Evolutionary conservation across 192 early-diverging fungal species (phyloP), one percentile per base, ranked within the genome.

Genomic region (Rhizophlyctis rosea): DNA sequence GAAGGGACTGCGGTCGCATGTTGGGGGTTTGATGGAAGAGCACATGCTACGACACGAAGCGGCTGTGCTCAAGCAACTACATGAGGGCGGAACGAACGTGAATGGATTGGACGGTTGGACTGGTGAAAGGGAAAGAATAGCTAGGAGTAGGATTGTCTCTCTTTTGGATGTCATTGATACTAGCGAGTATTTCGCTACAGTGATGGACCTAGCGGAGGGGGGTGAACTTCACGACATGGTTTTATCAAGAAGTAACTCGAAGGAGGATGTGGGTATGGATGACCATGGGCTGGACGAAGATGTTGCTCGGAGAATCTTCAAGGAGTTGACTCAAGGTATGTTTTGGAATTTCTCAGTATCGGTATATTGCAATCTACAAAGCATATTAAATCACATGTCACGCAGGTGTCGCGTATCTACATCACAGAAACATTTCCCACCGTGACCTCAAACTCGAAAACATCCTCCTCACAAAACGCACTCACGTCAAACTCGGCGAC

Each of bases 401-500:
- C 39, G 7, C 39, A 44, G 39, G 9, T 7, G 82, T 91, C 16
- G 62, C 69, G 23, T 88, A 83, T 64, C 64, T 91, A 51, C 89
- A 91, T 54, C 68, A 71, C 21, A 65, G 77, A n/a, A 63, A 74
- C 34, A 78, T 78, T 54, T 54, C 47, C 34, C 76, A 78, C 39
- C 62, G 76, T 24, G 73, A 78, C 44, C 51, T 76, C 7, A 76
- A 76, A 55, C 47, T 67, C 23, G 65, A 76, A 39, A 76, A 76
- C 47, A 54, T 73, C 39, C 64, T 76, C 4, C 50, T 76, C 4
- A 24, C 35, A 30, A 52, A 58, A 5, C 52, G 61, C n/a, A n/a
- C 39, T 51, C 47, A 32, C 4, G 71, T 89, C 50, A 88, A 88
- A 52, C 61, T 91, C 9, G 81, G 88, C 0, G 89, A 91, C 54